A percentile compares a stretch with the other conserved stretches of the same genome.
Conservation (phyloP, 768 basidiomycete species). For the Auriscalpium microsporum region DNA sequence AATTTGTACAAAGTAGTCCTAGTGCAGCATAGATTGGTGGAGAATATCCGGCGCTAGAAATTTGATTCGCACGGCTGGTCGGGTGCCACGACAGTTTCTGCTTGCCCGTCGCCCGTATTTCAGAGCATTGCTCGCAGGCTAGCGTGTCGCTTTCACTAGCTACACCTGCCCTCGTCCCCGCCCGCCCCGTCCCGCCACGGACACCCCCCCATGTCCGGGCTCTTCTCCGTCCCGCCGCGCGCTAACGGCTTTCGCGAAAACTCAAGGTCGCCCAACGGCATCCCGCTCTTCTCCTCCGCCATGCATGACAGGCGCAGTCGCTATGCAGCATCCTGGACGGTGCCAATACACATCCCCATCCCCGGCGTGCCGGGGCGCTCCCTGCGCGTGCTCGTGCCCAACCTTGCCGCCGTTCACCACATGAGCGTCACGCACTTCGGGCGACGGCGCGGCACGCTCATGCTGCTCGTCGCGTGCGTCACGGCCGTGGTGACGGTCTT, state of each 20-base stretch:
- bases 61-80: no score
- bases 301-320: constrained; percentile 53
- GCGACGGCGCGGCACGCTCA: constrained; percentile 44
- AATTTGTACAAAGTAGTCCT: background rate
- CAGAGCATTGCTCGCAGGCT: background rate
- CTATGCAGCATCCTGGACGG: constrained; percentile 47
- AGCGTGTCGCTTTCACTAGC: background rate
- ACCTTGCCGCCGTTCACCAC: constrained; percentile 52
- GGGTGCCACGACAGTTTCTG: no score
- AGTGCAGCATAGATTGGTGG: background rate
- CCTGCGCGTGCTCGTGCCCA: constrained; percentile 50
- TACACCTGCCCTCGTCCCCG: background rate
- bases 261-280: constrained; percentile 31
- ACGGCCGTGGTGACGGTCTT: constrained; percentile 46
- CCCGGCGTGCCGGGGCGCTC: constrained; percentile 50
- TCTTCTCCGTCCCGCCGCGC: constrained; percentile 38
- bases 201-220: constrained; percentile 21
- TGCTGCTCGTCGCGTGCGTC: constrained; percentile 41
- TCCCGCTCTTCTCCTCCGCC: constrained; percentile 46
- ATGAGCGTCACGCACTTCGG: constrained; percentile 49
- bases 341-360: constrained; percentile 50
- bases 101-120: background rate
- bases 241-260: constrained; percentile 40
- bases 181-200: background rate
- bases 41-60: background rate